Percentiles rank a stretch among this genome's conserved stretches.
These are phyloP conservation scores for Sphaceloma murrayae DNA, from an alignment of 2,329 filamentous ascomycete genomes.

Conservation along the genomic window DNA sequence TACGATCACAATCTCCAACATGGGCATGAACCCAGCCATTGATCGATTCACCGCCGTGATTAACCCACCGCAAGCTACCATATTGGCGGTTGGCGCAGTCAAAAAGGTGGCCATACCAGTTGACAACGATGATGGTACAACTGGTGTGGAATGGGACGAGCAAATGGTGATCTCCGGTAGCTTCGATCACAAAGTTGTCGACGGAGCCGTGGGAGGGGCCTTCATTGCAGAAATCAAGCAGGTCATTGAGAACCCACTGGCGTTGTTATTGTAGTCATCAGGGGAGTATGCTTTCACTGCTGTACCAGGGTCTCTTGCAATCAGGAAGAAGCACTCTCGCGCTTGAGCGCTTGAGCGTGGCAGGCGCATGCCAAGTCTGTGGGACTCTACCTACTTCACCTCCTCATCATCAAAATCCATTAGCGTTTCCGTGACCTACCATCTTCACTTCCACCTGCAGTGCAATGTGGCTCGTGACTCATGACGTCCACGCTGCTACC, in stretches of 20 bases:
- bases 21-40: constrained; percentile 97
- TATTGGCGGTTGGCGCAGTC: constrained; percentile 87
- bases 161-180: constrained; percentile 90
- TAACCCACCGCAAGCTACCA: constrained; percentile 95
- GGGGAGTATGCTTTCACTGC: neutral
- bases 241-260: constrained; percentile 92
- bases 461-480: too few relatives aligned
- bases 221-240: constrained; percentile 97
- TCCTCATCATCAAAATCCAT: too few relatives aligned
- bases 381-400: too few relatives aligned
- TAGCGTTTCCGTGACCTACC: too few relatives aligned
- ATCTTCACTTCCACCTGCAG: too few relatives aligned
- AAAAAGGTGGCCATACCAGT: constrained; percentile 88
- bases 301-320: neutral
- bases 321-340: neutral
- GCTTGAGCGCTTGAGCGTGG: neutral
- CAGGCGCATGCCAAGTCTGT: too few relatives aligned
- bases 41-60: constrained; percentile 97
- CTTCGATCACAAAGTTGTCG: constrained; percentile 98
- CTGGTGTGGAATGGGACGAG: constrained; percentile 78
- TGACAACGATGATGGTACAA: constrained; percentile 72
- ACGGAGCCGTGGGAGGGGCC: constrained; percentile 90
- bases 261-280: constrained; percentile 66
- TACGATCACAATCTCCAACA: constrained; percentile 98
- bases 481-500: too few relatives aligned